phyloP scores from a whole-genome alignment of 1,139 yeast genomes.

The Pichia sorboxylosa region DNA sequence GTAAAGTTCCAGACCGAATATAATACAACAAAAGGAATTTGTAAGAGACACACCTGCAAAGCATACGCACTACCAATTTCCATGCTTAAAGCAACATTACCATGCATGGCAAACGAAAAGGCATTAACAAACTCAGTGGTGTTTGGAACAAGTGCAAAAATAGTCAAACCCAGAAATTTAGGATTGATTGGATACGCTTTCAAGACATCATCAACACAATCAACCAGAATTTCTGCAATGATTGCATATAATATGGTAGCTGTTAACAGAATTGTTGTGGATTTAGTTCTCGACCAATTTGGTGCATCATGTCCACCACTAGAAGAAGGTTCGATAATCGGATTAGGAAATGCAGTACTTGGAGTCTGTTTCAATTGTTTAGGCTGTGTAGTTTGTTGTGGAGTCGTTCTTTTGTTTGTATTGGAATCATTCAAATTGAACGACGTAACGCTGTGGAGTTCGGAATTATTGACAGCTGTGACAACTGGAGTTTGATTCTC shows the following conservation, averaged over 20 bases:
- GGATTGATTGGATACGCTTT: conserved; percentile 70
- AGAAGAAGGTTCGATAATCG: conserved; percentile 11
- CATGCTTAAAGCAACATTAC: conserved; percentile 92
- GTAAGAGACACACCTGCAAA: conserved; percentile 87
- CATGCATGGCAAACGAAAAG: conserved; percentile 90
- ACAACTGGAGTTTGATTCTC: conserved; percentile 3
- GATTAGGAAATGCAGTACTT: conserved; percentile 6
- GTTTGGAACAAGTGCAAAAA: conserved; percentile 92
- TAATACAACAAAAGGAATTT: conserved; percentile 81
- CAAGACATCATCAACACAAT: conserved; percentile 84
- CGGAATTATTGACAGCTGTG: conserved; percentile 5
- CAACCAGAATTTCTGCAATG: conserved; percentile 90
- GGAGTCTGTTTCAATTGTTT: neutral
- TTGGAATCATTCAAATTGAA: conserved; percentile 11
- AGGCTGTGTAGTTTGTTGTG: neutral
- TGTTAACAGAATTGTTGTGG: conserved; percentile 69
- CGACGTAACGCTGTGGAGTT: conserved; percentile 20
- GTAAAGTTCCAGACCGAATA: conserved; percentile 43
- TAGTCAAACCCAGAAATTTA: conserved; percentile 82
- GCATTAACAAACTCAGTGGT: conserved; percentile 96
- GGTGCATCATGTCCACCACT: conserved; percentile 90
- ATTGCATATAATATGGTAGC: conserved; percentile 85
- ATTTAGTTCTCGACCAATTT: conserved; percentile 84
- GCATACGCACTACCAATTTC: conserved; percentile 98
- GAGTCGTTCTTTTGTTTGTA: neutral